These are phyloP conservation scores for Termitomyces sp. DNA, from an alignment of 768 basidiomycete genomes.

Conservation along the genomic window DNA sequence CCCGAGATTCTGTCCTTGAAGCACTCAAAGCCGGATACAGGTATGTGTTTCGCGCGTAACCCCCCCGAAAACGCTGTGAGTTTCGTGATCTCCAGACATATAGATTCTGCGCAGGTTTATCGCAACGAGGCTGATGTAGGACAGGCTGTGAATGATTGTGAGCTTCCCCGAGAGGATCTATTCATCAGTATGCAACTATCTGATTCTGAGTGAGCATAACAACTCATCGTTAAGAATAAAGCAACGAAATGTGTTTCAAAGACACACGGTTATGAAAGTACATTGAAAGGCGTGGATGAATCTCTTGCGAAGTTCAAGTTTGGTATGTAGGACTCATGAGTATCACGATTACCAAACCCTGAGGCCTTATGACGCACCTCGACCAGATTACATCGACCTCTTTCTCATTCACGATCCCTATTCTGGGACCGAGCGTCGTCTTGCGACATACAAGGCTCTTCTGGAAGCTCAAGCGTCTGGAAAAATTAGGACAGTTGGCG, in stretches of 20 bases:
- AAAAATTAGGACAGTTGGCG: slow-evolving; percentile 69
- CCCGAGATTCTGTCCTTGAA: slow-evolving; percentile 48
- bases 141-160: slow-evolving; percentile 50
- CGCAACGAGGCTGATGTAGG: slow-evolving; percentile 60
- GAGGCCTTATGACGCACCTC: not conserved
- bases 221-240: slow-evolving; percentile 17
- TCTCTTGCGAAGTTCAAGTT: slow-evolving; percentile 56
- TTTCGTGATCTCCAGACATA: slow-evolving; percentile 37
- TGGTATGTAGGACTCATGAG: slow-evolving; percentile 32
- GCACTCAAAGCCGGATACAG: slow-evolving; percentile 66
- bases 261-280: slow-evolving; percentile 58
- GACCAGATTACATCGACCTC: slow-evolving; percentile 46
- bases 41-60: slow-evolving; percentile 21
- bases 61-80: not conserved
- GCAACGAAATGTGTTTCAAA: slow-evolving; percentile 61
- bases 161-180: slow-evolving; percentile 48
- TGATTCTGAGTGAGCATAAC: not conserved
- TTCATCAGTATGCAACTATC: slow-evolving; percentile 52
- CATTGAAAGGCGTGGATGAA: slow-evolving; percentile 50
- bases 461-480: slow-evolving; percentile 56
- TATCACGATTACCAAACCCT: not conserved
- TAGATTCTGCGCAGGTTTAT: slow-evolving; percentile 72
- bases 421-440: slow-evolving; percentile 55
- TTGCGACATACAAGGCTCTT: slow-evolving; percentile 70
- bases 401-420: slow-evolving; percentile 75